Base-by-base conservation (phyloP, 2,329 filamentous ascomycete species). In the Beauveria sp. region DNA sequence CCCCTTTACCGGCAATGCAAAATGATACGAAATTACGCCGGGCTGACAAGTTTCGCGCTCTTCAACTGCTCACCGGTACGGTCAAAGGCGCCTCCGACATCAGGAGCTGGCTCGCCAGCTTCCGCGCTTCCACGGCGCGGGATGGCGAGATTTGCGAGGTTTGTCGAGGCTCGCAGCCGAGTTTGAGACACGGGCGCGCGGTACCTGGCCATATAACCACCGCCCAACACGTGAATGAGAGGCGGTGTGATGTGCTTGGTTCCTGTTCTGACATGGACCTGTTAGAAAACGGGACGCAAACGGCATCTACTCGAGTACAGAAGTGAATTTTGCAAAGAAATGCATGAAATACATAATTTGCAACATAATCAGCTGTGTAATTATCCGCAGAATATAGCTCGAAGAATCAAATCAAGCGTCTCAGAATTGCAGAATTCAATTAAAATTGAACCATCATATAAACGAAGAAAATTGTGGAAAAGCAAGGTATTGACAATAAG, bases 101-200 rank as follows among this genome's bases (percentile, higher is more conserved):
- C 51, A 64, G 69, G 52, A 67, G 70, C 20, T 51, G 67, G 24
- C 57, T 69, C 20, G 52, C 65, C 6, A 42, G n/a, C 1, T 66
- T 24, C 86, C 87, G 1, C 79, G 86, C 24, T 90, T 90, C 74
- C 79, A 84, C 86, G 10, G 65, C 77, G 7, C 77, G 83, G 61
- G 49, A 60, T 2, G 58, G 38, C 7, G 84, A 86, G 63, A 2
- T 71, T 83, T 70, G 71, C 69, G 6, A 73, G 26, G 76, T 63
- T 79, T 87, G 47, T 77, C 82, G 45, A 68, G 70, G 8, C 76
- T 82, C 12, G 67, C 85, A 28, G 72, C 72, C 10, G 77, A 72
- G 63, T 82, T 84, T 63, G 75, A 79, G 59, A 69, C 79, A 70
- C 70, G 3, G 84, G 84, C 1, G 69, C 58, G 2, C 76, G 84